Evolutionary conservation across 2,329 filamentous ascomycete genomes (phyloP), one percentile per base, ranked within the genome.

Genomic region (Penicillium sp.): DNA sequence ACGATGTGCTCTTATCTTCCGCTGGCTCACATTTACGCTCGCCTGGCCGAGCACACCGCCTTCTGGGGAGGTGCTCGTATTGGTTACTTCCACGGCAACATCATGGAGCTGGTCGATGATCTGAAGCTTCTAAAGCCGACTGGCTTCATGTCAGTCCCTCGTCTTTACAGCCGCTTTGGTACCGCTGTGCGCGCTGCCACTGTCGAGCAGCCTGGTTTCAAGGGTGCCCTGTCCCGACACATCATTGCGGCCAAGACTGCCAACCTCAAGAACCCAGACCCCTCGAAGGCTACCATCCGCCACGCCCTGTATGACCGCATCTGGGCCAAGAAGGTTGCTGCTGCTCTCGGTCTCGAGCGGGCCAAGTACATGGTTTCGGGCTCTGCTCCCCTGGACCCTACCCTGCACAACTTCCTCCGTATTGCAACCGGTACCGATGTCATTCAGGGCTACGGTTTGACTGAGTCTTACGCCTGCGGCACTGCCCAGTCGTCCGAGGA

Each of bases 81-180:
- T 62, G 94, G 92, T 11, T 99, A 92, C 73, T 99, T 96, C 81
- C 90, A 94, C 63, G 94, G 94, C 48, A 90, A 96, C 67, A 87
- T 96, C 56, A 69, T 88, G 11, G 88, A 89, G 57, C 78, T 99
- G 16, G 85, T 95, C 0, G 94, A 99, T 52, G 94, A 99, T 67
- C 74, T 99, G 75, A 95, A 97, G 77, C 71, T 90, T 35, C 79
- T 99, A 50, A 84, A 85, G 53, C 94, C 94, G 0, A 94, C 88
- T 11, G 81, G 81, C 10, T 90, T 99, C 71, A 85, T 88, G 63
- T 95, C 90, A 14, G 94, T 99, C 1, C 94, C 94, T 0, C 85
- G 94, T 56, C 81, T 99, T 10, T 97, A 85, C 79, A 96, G 95
- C 73, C 85, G 90, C 46, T 95, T 97, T 71, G 90, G 88, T 60